phyloP scores from a whole-genome alignment of 2,329 filamentous ascomycete species.

The Claviceps citrina region DNA sequence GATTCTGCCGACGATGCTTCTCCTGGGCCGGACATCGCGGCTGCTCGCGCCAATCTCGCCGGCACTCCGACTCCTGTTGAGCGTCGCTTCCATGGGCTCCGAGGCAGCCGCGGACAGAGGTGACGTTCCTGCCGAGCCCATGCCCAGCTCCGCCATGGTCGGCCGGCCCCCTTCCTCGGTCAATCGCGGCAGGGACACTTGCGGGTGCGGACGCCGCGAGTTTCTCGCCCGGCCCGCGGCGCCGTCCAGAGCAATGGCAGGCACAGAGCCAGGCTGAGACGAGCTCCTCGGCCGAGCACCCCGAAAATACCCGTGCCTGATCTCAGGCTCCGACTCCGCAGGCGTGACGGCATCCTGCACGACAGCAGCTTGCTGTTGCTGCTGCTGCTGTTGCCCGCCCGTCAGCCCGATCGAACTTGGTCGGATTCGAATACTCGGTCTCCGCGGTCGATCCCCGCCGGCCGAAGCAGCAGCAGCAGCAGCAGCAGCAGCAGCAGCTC shows the following conservation, averaged over 20 bases:
- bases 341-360: neutral
- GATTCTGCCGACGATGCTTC: slow-evolving; percentile 4
- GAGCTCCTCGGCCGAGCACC: slow-evolving; percentile 19
- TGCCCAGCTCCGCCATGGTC: slow-evolving; percentile 20
- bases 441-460: slow-evolving; percentile 5
- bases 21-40: neutral
- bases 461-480: no score
- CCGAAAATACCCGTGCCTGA: neutral
- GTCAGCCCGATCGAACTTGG: slow-evolving; percentile 6
- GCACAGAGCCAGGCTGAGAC: slow-evolving; percentile 19
- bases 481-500: no score
- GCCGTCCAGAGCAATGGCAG: slow-evolving; percentile 9
- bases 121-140: slow-evolving; percentile 7
- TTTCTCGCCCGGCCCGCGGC: slow-evolving; percentile 12
- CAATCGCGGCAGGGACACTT: slow-evolving; percentile 22
- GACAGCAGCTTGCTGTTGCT: neutral
- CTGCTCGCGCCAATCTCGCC: neutral
- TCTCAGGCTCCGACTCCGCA: neutral
- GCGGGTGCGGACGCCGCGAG: slow-evolving; percentile 18
- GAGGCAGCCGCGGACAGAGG: slow-evolving; percentile 14
- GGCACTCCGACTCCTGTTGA: slow-evolving; percentile 1
- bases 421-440: slow-evolving; percentile 13
- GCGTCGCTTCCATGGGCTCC: slow-evolving; percentile 10
- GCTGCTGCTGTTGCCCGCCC: neutral
- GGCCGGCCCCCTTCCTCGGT: slow-evolving; percentile 24